Evolutionary conservation across 2,329 filamentous ascomycete genomes (phyloP).

Genomic region (Septoria petroselini): DNA sequence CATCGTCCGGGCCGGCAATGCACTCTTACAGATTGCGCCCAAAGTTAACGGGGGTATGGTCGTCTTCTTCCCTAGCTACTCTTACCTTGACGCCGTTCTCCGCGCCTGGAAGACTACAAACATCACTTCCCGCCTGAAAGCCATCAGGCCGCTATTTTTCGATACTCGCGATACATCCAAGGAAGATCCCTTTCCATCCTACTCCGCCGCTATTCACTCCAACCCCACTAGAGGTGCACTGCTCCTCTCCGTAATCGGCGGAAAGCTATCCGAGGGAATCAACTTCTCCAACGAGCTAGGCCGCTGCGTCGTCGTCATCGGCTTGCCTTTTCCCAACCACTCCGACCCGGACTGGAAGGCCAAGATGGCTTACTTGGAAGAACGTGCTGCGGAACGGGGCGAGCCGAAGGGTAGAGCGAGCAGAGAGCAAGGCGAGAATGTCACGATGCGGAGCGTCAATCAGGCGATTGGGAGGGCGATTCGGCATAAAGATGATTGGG

Average conservation of each 20-base stretch:
- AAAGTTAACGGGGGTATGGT: slow-evolving; percentile 85
- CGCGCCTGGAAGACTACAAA: slow-evolving; percentile 40
- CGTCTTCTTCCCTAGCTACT: slow-evolving; percentile 93
- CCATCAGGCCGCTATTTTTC: slow-evolving; percentile 51
- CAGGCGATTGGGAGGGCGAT: slow-evolving; percentile 94
- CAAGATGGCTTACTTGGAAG: slow-evolving; percentile 81
- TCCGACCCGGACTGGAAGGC: slow-evolving; percentile 89
- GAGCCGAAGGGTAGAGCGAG: slow-evolving; percentile 51
- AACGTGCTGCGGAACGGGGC: slow-evolving; percentile 45
- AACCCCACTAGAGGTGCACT: slow-evolving; percentile 62
- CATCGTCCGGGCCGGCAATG: slow-evolving; percentile 67
- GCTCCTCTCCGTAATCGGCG: slow-evolving; percentile 85
- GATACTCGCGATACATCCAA: slow-evolving; percentile 53
- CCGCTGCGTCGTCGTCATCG: slow-evolving; percentile 85
- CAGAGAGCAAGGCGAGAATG: slow-evolving; percentile 85
- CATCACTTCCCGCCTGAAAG: slow-evolving; percentile 32
- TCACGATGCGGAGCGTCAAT: slow-evolving; percentile 95
- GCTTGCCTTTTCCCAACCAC: slow-evolving; percentile 88
- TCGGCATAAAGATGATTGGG: slow-evolving; percentile 82
- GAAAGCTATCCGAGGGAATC: slow-evolving; percentile 94
- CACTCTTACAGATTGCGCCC: slow-evolving; percentile 68
- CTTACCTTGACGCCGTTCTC: slow-evolving; percentile 73
- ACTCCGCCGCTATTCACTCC: slow-evolving; percentile 61
- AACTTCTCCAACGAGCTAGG: slow-evolving; percentile 93
- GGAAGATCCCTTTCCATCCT: slow-evolving; percentile 71